phyloP scores from a whole-genome alignment of 371 early-diverging fungal genomes.

The Lichtheimia ramosa region DNA sequence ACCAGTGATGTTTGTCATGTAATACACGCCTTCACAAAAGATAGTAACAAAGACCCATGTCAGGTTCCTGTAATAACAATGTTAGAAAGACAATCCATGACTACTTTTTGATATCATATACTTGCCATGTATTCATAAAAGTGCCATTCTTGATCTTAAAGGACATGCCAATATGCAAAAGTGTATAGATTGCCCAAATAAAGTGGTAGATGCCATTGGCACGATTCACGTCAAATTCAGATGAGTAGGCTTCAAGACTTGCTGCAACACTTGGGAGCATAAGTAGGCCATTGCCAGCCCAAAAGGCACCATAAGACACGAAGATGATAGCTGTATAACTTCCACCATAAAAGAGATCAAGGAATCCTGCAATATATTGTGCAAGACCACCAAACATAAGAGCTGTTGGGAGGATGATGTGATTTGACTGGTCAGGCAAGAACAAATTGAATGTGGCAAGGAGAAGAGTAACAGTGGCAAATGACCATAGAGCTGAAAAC shows the following conservation, averaged over 20 bases:
- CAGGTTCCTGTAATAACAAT: not conserved
- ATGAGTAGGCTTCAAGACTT: slow-evolving; percentile 22
- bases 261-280: slow-evolving; percentile 34
- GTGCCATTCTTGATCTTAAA: slow-evolving; percentile 34
- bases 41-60: slow-evolving; percentile 37
- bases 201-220: slow-evolving; percentile 35
- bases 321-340: slow-evolving; percentile 30
- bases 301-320: slow-evolving; percentile 38
- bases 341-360: slow-evolving; percentile 17
- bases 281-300: slow-evolving; percentile 23
- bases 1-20: slow-evolving; percentile 1
- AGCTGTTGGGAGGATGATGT: slow-evolving; percentile 17
- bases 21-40: slow-evolving; percentile 30
- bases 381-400: slow-evolving; percentile 28
- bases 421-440: slow-evolving; percentile 13
- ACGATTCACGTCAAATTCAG: slow-evolving; percentile 25
- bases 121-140: slow-evolving; percentile 27
- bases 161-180: slow-evolving; percentile 38
- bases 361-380: slow-evolving; percentile 22
- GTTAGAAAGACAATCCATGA: no score
- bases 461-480: slow-evolving; percentile 20
- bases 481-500: slow-evolving; percentile 15
- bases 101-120: no score
- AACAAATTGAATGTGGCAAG: slow-evolving; percentile 16
- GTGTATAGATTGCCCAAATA: slow-evolving; percentile 44